phyloP scores from a whole-genome alignment of 2,329 filamentous ascomycete genomes.

The Penicillium sp. region DNA sequence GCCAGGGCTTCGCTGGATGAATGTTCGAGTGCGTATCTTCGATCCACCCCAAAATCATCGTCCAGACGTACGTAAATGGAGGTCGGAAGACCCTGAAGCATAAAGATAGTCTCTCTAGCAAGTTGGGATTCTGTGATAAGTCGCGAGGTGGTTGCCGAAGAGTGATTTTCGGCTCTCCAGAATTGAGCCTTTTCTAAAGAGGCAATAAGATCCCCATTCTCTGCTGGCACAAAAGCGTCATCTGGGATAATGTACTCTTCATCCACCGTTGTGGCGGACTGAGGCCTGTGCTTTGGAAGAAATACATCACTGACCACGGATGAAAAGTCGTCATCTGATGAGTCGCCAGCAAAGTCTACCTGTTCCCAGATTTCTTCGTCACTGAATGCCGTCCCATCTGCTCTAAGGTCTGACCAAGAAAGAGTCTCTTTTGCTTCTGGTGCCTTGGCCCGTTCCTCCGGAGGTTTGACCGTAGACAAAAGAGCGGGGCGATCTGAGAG shows the following conservation, averaged over 20 bases:
- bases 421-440: slow-evolving; percentile 50
- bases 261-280: slow-evolving; percentile 24
- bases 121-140: slow-evolving; percentile 67
- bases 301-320: slow-evolving; percentile 32
- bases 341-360: slow-evolving; percentile 38
- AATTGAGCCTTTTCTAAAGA: slow-evolving; percentile 47
- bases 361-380: slow-evolving; percentile 43
- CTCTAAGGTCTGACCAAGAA: slow-evolving; percentile 76
- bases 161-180: slow-evolving; percentile 40
- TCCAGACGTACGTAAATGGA: slow-evolving; percentile 59
- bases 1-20: slow-evolving; percentile 30
- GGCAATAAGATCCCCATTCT: slow-evolving; percentile 35
- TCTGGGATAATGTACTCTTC: slow-evolving; percentile 35
- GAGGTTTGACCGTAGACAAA: slow-evolving; percentile 62
- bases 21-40: slow-evolving; percentile 35
- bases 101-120: slow-evolving; percentile 75
- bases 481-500: slow-evolving; percentile 77
- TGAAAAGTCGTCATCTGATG: slow-evolving; percentile 39
- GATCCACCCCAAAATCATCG: slow-evolving; percentile 34
- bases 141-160: slow-evolving; percentile 19
- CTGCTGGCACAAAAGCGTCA: slow-evolving; percentile 29
- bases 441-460: slow-evolving; percentile 53
- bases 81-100: slow-evolving; percentile 76
- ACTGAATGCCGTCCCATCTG: slow-evolving; percentile 67
- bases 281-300: slow-evolving; percentile 25